phyloP scores from a whole-genome alignment of 441 rosid species.

The Pelargonium fulgidum region DNA sequence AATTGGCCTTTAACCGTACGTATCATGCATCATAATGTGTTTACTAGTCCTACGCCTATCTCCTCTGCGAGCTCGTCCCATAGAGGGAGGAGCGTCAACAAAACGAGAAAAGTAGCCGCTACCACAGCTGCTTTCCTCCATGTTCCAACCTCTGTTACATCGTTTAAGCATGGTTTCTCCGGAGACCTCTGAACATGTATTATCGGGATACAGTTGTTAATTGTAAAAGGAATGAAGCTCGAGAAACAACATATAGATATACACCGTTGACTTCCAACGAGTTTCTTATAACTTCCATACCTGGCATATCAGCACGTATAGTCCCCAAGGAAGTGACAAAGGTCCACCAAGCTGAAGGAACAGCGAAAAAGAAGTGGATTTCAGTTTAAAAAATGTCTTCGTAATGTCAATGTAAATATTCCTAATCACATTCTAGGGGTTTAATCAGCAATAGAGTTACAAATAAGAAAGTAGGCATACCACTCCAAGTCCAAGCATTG shows the following conservation, averaged over 20 bases:
- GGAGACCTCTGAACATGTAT: constrained; percentile 56
- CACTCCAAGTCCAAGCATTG: constrained; percentile 88
- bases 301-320: constrained; percentile 88
- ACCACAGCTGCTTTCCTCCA: constrained; percentile 71
- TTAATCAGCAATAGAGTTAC: neutral
- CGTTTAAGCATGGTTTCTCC: constrained; percentile 83
- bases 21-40: constrained; percentile 44
- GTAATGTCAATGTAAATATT: neutral
- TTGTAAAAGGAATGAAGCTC: constrained; percentile 8
- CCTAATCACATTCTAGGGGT: neutral
- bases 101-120: constrained; percentile 47
- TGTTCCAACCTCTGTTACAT: constrained; percentile 85
- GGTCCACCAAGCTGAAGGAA: constrained; percentile 78
- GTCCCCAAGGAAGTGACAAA: constrained; percentile 91
- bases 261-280: neutral
- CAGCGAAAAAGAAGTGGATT: constrained; percentile 4
- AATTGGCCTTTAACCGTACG: constrained; percentile 26
- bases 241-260: neutral
- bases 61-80: constrained; percentile 97
- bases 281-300: constrained; percentile 27
- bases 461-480: constrained; percentile 32
- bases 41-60: constrained; percentile 83
- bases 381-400: neutral
- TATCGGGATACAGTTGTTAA: neutral
- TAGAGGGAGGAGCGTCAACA: constrained; percentile 73